phyloP scores from a whole-genome alignment of 345 rosid species.

The Brassica napus region Da-Ae NC_063446.1:8140501-8141000 shows the following conservation, averaged over 20 bases:
- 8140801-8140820: not conserved
- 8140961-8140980: not conserved
- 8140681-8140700: slow-evolving; percentile 23
- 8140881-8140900: not conserved
- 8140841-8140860: not conserved
- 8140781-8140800: not conserved
- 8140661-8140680: not conserved
- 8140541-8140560: not conserved
- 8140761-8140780: not conserved
- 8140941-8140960: not conserved
- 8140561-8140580: not conserved
- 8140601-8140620: slow-evolving; percentile 20
- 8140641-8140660: slow-evolving; percentile 27
- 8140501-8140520: slow-evolving; percentile 26
- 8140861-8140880: not conserved
- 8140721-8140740: slow-evolving; percentile 35
- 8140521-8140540: slow-evolving; percentile 30
- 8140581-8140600: slow-evolving; percentile 9
- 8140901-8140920: slow-evolving; percentile 27
- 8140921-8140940: not conserved
- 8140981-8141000: not conserved
- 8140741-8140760: not conserved
- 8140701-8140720: slow-evolving; percentile 36
- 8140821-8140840: not conserved
- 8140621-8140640: slow-evolving; percentile 29